Evolutionary conservation across 202 grass and related monocot species (phyloP).

Genomic region (Panicum virgatum): DNA sequence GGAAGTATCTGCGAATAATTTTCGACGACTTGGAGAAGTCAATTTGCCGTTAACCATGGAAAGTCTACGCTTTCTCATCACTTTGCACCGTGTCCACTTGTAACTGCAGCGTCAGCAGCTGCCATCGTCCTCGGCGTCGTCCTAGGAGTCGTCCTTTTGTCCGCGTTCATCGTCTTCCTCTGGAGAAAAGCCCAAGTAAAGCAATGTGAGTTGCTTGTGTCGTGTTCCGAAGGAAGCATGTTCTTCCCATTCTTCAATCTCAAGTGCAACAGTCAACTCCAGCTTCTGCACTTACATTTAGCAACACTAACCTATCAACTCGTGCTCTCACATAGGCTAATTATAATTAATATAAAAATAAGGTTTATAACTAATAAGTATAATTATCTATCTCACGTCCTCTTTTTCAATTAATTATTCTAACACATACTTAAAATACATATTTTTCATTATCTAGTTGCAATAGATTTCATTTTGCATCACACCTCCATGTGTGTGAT

Average conservation of each 20-base stretch:
- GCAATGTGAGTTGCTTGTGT: conserved; percentile 3
- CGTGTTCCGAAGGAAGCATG: not conserved
- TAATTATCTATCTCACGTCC: too few relatives aligned
- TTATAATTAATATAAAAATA: too few relatives aligned
- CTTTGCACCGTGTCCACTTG: not conserved
- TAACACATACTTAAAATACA: too few relatives aligned
- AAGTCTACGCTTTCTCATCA: not conserved
- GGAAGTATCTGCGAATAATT: not conserved
- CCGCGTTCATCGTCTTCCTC: not conserved
- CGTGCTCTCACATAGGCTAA: too few relatives aligned
- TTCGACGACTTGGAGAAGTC: not conserved
- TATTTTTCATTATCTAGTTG: too few relatives aligned
- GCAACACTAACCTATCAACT: too few relatives aligned
- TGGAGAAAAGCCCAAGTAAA: conserved; percentile 10
- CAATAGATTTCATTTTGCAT: too few relatives aligned
- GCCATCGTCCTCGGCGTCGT: conserved; percentile 15
- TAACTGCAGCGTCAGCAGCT: conserved; percentile 1
- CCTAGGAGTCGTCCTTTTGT: not conserved
- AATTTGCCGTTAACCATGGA: not conserved
- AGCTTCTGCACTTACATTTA: too few relatives aligned
- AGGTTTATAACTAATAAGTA: too few relatives aligned
- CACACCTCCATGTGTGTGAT: too few relatives aligned
- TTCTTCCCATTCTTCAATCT: not conserved
- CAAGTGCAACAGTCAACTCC: too few relatives aligned
- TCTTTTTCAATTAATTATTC: too few relatives aligned